Conservation (phyloP, 192 early-diverging fungal genomes). For the Backusella luteola region DNA sequence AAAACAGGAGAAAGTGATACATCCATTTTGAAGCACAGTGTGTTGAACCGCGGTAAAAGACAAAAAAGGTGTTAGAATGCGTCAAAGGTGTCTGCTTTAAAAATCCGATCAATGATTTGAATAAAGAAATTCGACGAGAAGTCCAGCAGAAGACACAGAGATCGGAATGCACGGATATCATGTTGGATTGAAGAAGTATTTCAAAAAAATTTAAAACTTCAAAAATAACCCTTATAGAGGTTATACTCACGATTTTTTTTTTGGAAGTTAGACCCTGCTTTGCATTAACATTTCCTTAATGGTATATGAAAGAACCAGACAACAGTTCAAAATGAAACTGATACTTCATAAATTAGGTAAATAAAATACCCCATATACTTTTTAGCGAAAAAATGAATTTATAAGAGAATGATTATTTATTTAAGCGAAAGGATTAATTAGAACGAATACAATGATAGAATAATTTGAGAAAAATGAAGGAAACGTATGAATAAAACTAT, state of each 20-base stretch:
- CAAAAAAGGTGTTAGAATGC: background rate
- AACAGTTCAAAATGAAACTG: background rate
- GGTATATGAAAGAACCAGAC: background rate
- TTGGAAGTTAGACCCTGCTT: background rate
- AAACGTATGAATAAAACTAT: background rate
- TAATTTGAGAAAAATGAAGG: background rate
- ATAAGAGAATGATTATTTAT: background rate
- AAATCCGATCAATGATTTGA: background rate
- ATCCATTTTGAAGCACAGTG: background rate
- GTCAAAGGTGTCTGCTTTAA: background rate
- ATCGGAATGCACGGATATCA: background rate
- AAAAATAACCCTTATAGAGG: background rate
- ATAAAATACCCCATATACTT: background rate
- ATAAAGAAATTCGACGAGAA: background rate
- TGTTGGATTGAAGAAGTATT: background rate
- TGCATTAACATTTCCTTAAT: background rate
- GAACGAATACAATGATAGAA: background rate
- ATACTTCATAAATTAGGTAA: background rate
- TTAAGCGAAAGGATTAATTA: background rate
- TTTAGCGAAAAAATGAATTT: background rate
- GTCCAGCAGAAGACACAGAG: background rate
- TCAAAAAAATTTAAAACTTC: background rate
- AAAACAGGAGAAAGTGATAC: background rate
- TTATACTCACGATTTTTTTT: background rate
- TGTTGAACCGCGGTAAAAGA: background rate